These are phyloP conservation scores for Leishmania braziliensis DNA, from an alignment of 208 protist species.

Conservation along the genomic window DNA sequence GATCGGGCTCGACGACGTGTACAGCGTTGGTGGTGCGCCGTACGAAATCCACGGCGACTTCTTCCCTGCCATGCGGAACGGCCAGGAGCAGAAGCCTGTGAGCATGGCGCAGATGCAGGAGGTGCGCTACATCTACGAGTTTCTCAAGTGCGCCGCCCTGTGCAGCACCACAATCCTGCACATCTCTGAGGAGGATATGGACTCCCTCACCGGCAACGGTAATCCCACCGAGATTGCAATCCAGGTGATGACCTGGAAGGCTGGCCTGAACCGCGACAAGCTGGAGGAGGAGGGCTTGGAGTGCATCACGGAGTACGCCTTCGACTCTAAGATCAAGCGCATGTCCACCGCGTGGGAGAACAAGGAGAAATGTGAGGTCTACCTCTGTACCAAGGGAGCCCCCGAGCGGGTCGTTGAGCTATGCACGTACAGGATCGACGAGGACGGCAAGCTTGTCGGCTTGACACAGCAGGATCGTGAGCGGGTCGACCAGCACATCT, in stretches of 20 bases:
- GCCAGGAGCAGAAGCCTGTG: slow-evolving; percentile 38
- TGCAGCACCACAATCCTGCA: slow-evolving; percentile 78
- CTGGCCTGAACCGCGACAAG: slow-evolving; percentile 62
- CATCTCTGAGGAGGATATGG: slow-evolving; percentile 61
- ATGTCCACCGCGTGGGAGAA: slow-evolving; percentile 87
- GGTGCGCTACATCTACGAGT: slow-evolving; percentile 65
- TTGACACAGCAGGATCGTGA: slow-evolving; percentile 47
- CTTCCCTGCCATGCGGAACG: slow-evolving; percentile 37
- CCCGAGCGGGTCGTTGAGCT: slow-evolving; percentile 84
- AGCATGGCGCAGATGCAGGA: slow-evolving; percentile 48
- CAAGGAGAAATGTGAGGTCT: slow-evolving; percentile 50
- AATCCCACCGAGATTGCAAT: slow-evolving; percentile 91
- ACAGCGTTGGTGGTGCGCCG: slow-evolving; percentile 72
- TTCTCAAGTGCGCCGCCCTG: slow-evolving; percentile 76
- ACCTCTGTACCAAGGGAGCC: slow-evolving; percentile 89
- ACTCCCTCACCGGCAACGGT: slow-evolving; percentile 68
- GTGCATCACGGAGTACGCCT: slow-evolving; percentile 84
- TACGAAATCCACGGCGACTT: slow-evolving; percentile 76
- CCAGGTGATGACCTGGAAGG: slow-evolving; percentile 92
- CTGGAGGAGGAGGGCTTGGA: slow-evolving; percentile 75
- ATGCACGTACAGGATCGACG: slow-evolving; percentile 56
- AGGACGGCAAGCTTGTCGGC: slow-evolving; percentile 35
- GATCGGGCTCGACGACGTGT: slow-evolving; percentile 60
- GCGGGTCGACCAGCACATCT: slow-evolving; percentile 56
- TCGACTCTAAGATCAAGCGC: slow-evolving; percentile 89